Evolutionary conservation across 2,329 filamentous ascomycete species (phyloP).

Genomic region (Coniochaeta sp.): DNA sequence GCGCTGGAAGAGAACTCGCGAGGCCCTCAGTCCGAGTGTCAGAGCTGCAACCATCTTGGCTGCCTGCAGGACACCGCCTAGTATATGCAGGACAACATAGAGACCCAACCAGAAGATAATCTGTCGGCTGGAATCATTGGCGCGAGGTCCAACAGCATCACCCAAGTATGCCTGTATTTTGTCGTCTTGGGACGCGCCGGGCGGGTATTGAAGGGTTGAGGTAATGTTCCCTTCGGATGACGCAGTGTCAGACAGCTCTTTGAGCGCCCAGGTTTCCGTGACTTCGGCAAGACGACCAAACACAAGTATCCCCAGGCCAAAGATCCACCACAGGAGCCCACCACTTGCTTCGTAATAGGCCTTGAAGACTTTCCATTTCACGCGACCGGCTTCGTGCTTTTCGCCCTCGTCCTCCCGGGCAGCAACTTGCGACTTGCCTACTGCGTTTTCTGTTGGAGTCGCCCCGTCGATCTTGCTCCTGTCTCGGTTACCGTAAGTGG

Average conservation of each 20-base stretch:
- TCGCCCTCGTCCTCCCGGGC: constrained; percentile 13
- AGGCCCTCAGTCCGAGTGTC: constrained; percentile 21
- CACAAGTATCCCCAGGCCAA: constrained; percentile 15
- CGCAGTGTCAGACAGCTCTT: constrained; percentile 22
- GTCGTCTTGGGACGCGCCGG: not conserved
- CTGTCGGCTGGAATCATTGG: constrained; percentile 8
- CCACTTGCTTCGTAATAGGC: constrained; percentile 24
- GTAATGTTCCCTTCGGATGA: constrained; percentile 6
- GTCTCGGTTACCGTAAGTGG: constrained; percentile 4
- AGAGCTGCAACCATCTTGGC: constrained; percentile 18
- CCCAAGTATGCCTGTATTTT: constrained; percentile 8
- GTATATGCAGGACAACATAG: constrained; percentile 21
- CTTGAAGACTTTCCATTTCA: constrained; percentile 24
- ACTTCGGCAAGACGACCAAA: constrained; percentile 17
- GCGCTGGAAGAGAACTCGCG: constrained; percentile 21
- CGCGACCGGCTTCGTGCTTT: constrained; percentile 21
- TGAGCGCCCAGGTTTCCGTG: constrained; percentile 24
- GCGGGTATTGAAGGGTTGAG: not conserved
- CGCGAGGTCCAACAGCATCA: constrained; percentile 4
- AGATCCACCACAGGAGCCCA: constrained; percentile 18
- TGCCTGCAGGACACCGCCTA: constrained; percentile 14
- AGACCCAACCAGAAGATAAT: constrained; percentile 19
- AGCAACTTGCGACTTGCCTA: not conserved
- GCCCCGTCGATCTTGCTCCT: constrained; percentile 4
- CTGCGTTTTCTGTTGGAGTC: not conserved